Percentiles rank a stretch among this genome's conserved stretches.
phyloP scores from a whole-genome alignment of 2,329 filamentous ascomycete genomes.

The Talaromyces piceae region DNA sequence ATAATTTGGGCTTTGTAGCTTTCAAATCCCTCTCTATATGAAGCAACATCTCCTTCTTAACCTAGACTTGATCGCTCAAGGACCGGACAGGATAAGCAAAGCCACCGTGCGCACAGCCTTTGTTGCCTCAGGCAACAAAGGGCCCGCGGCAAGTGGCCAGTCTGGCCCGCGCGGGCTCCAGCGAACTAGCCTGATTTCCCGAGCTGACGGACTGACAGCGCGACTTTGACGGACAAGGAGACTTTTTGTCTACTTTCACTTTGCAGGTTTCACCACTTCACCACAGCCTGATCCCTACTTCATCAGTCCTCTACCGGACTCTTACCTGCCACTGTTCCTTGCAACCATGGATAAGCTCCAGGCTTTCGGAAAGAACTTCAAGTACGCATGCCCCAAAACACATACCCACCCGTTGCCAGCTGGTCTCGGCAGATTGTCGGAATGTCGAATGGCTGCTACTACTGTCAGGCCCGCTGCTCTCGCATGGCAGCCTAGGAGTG shows the following conservation, averaged over 20 bases:
- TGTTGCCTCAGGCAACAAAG: constrained; percentile 10
- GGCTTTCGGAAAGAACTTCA: constrained; percentile 64
- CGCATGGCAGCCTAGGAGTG: constrained; percentile 5
- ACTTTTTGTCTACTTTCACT: too few relatives aligned
- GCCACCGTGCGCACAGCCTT: background rate
- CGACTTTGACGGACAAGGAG: too few relatives aligned
- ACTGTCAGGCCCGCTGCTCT: too few relatives aligned
- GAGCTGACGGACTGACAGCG: too few relatives aligned
- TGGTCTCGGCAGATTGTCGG: too few relatives aligned
- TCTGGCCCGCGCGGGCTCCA: background rate
- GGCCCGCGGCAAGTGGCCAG: constrained; percentile 4
- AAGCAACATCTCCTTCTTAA: too few relatives aligned
- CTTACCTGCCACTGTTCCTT: background rate
- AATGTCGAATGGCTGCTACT: too few relatives aligned
- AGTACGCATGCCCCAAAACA: constrained; percentile 38
- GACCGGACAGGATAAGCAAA: too few relatives aligned
- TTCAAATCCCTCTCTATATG: too few relatives aligned
- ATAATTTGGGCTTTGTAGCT: too few relatives aligned
- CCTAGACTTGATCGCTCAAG: too few relatives aligned
- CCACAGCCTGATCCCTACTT: background rate
- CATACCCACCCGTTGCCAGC: background rate
- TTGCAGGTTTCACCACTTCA: background rate
- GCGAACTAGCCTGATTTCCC: too few relatives aligned
- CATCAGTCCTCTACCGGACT: background rate
- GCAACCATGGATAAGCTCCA: constrained; percentile 56